Evolutionary conservation across 129 eudicot genomes (phyloP).

Genomic region (carrot (Daucus carota)): DH1_v3.0 NC_030382.2:52103501-52104000

Average conservation of each 20-base stretch:
- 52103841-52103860: constrained; percentile 84
- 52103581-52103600: no score
- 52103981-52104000: constrained; percentile 78
- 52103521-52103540: background rate
- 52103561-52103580: background rate
- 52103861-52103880: constrained; percentile 91
- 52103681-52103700: background rate
- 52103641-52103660: background rate
- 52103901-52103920: constrained; percentile 94
- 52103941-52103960: constrained; percentile 99
- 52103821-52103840: constrained; percentile 93
- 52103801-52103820: constrained; percentile 79
- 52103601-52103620: background rate
- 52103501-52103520: background rate
- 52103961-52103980: constrained; percentile 85
- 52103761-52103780: constrained; percentile 87
- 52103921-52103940: constrained; percentile 93
- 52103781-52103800: constrained; percentile 89
- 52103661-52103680: background rate
- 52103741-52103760: constrained; percentile 92
- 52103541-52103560: background rate
- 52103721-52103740: constrained; percentile 83
- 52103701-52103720: constrained; percentile 80
- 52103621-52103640: background rate
- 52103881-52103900: constrained; percentile 88